Percentiles rank a stretch among this genome's conserved stretches.
Conservation (phyloP, 202 grass and related monocot species). For the Zoysia matrella region DNA sequence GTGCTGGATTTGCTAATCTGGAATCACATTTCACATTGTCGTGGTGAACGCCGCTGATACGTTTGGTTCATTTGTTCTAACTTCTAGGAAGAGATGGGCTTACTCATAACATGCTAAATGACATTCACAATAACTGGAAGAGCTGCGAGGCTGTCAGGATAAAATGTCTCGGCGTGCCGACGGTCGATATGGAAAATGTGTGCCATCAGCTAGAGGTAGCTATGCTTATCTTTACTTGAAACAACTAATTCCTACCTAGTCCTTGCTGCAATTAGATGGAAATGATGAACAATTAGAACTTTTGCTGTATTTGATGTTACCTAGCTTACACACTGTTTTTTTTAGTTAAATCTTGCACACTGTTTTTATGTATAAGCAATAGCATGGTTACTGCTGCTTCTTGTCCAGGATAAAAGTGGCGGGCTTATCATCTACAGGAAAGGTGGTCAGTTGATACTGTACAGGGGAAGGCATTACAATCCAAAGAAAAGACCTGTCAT, state of each 20-base stretch:
- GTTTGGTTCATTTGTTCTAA: not conserved
- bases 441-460: constrained; percentile 71
- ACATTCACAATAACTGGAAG: constrained; percentile 94
- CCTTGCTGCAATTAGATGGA: not conserved
- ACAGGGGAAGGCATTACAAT: constrained; percentile 87
- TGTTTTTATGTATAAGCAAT: not conserved
- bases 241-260: not conserved
- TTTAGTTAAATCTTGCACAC: not conserved
- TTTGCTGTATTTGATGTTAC: not conserved
- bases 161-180: constrained; percentile 92
- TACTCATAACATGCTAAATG: constrained; percentile 98
- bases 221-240: constrained; percentile 6
- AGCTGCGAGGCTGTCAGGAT: constrained; percentile 69
- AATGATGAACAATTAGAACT: not conserved
- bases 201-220: constrained; percentile 74
- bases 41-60: not conserved
- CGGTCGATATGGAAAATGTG: constrained; percentile 90
- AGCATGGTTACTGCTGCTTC: not conserved
- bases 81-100: constrained; percentile 85
- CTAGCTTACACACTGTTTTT: not conserved
- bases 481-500: constrained; percentile 77
- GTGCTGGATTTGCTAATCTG: constrained; percentile 27
- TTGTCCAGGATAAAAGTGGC: constrained; percentile 79
- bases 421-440: constrained; percentile 82
- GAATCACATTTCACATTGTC: not conserved